phyloP scores from a whole-genome alignment of 129 eudicot species.

The Chrysanthemum seticuspe region DNA sequence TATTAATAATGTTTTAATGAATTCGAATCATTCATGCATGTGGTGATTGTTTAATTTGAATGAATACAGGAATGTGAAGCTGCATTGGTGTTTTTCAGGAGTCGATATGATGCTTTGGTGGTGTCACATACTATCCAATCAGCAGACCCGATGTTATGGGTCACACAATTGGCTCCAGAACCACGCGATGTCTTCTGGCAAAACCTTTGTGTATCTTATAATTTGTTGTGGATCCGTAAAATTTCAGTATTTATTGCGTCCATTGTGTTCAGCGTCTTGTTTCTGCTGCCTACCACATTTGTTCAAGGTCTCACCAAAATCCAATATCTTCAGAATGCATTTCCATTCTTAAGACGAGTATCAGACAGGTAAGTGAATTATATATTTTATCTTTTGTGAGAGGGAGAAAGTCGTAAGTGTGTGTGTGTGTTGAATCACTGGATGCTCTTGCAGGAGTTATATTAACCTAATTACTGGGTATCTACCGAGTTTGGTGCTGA shows the following conservation, averaged over 20 bases:
- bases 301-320: slow-evolving; percentile 75
- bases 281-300: slow-evolving; percentile 70
- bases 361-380: slow-evolving; percentile 19
- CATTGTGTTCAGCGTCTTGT: slow-evolving; percentile 58
- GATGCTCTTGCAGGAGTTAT: slow-evolving; percentile 32
- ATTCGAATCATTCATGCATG: background rate
- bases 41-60: background rate
- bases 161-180: slow-evolving; percentile 80
- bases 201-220: slow-evolving; percentile 76
- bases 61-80: slow-evolving; percentile 81
- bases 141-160: slow-evolving; percentile 89
- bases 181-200: slow-evolving; percentile 81
- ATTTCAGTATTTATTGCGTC: slow-evolving; percentile 60
- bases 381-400: no score
- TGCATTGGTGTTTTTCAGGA: slow-evolving; percentile 84
- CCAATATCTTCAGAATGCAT: slow-evolving; percentile 49
- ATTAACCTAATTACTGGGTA: slow-evolving; percentile 77
- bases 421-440: no score
- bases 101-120: slow-evolving; percentile 84
- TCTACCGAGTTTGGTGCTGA: slow-evolving; percentile 87
- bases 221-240: slow-evolving; percentile 76
- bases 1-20: background rate
- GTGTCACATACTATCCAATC: slow-evolving; percentile 75
- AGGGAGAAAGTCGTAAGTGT: no score
- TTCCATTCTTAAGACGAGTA: slow-evolving; percentile 57